Evolutionary conservation across 345 rosid genomes (phyloP).

Genomic region (Acer saccharum): DNA sequence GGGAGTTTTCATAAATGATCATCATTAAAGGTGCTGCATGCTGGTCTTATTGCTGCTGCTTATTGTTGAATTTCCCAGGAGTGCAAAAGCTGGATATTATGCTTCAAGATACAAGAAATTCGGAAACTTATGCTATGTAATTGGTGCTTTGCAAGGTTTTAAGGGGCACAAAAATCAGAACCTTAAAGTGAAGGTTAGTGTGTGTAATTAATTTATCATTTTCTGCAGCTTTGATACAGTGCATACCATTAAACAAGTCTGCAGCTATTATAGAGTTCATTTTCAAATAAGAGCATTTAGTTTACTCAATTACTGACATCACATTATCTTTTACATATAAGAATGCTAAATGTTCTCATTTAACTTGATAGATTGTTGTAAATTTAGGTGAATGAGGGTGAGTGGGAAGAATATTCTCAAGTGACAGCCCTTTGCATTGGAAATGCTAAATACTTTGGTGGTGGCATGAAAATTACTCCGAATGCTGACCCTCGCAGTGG

Average conservation of each 20-base stretch:
- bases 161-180: slow-evolving; percentile 79
- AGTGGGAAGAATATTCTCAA: slow-evolving; percentile 73
- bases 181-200: slow-evolving; percentile 70
- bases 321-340: neutral
- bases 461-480: slow-evolving; percentile 97
- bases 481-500: slow-evolving; percentile 82
- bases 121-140: slow-evolving; percentile 82
- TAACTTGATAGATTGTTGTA: slow-evolving; percentile 22
- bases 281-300: slow-evolving; percentile 2
- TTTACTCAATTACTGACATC: neutral
- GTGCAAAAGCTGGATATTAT: slow-evolving; percentile 93
- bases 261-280: neutral
- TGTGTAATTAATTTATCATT: slow-evolving; percentile 1
- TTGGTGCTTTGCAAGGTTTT: slow-evolving; percentile 89
- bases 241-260: neutral
- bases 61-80: slow-evolving; percentile 54
- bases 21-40: slow-evolving; percentile 4
- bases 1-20: slow-evolving; percentile 15
- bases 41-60: slow-evolving; percentile 14
- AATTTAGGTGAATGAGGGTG: slow-evolving; percentile 70
- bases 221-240: neutral
- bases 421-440: slow-evolving; percentile 95
- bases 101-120: slow-evolving; percentile 91
- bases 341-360: neutral
- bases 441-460: slow-evolving; percentile 93